Conservation (phyloP, 2,329 filamentous ascomycete species). For the Ophiocordyceps camponoti-leonardi region DNA sequence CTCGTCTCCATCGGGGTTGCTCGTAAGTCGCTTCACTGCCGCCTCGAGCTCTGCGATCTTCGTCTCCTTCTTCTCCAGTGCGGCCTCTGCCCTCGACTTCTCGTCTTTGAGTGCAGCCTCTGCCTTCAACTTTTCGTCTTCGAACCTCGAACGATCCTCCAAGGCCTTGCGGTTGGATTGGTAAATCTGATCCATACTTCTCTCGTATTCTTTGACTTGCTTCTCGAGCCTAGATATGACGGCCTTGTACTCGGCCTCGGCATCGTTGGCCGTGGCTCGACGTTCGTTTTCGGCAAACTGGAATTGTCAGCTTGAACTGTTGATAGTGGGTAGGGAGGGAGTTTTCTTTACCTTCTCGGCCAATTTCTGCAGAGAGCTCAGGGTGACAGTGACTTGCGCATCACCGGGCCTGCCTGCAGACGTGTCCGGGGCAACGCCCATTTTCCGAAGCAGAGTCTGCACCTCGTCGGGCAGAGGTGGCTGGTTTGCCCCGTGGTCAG, state of each 20-base stretch:
- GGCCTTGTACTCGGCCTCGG: constrained; percentile 19
- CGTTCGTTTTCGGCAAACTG: constrained; percentile 15
- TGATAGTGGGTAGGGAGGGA: background rate
- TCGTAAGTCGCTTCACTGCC: constrained; percentile 12
- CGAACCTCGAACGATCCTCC: constrained; percentile 29
- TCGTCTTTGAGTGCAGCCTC: constrained; percentile 13
- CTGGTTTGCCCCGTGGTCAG: constrained; percentile 8
- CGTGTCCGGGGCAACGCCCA: constrained; percentile 2
- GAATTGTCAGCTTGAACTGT: constrained; percentile 5
- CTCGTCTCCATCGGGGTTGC: constrained; percentile 6
- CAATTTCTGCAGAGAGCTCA: constrained; percentile 20
- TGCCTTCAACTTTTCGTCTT: constrained; percentile 26
- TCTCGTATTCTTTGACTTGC: constrained; percentile 27
- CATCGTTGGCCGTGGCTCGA: constrained; percentile 11
- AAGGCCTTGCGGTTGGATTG: constrained; percentile 30
- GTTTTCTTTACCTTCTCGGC: constrained; percentile 16
- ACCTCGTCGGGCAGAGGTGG: constrained; percentile 16
- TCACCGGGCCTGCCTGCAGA: constrained; percentile 4
- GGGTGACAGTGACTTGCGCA: constrained; percentile 10
- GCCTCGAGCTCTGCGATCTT: constrained; percentile 20
- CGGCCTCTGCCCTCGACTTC: constrained; percentile 10
- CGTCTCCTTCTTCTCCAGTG: constrained; percentile 19
- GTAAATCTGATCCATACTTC: constrained; percentile 26
- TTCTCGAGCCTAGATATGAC: constrained; percentile 25
- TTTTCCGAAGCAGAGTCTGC: constrained; percentile 11